Percentiles rank a stretch among this genome's conserved stretches.
Conservation (phyloP, 306 rosid species). For the Calophaca sinica region DNA sequence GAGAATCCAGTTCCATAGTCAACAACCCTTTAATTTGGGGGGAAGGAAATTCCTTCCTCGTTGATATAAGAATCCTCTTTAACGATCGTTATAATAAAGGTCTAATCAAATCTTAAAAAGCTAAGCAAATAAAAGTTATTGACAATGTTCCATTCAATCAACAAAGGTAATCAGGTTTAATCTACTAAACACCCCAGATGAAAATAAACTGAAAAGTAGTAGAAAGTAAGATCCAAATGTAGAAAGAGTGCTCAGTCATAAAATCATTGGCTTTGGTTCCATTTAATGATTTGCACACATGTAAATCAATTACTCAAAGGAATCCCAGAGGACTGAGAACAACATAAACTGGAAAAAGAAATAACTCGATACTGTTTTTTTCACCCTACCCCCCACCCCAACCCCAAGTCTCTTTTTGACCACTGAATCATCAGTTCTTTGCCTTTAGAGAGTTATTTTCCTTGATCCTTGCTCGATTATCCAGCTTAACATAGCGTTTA, state of each 20-base stretch:
- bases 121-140: conserved; percentile 13
- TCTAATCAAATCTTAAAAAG: conserved; percentile 26
- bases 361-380: conserved; percentile 3
- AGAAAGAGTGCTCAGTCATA: conserved; percentile 22
- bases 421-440: conserved; percentile 70
- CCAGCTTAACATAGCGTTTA: conserved; percentile 80
- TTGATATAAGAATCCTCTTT: conserved; percentile 24
- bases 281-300: conserved; percentile 33
- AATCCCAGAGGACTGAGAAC: conserved; percentile 45
- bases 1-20: too few relatives aligned
- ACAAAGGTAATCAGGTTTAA: conserved; percentile 17
- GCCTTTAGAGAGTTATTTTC: conserved; percentile 79
- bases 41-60: conserved; percentile 3
- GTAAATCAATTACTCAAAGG: conserved; percentile 37
- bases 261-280: conserved; percentile 33
- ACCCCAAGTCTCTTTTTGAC: background rate
- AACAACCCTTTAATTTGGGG: background rate
- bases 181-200: conserved; percentile 24
- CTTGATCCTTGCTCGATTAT: conserved; percentile 82
- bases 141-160: conserved; percentile 41
- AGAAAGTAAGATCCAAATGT: background rate
- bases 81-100: background rate
- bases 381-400: background rate
- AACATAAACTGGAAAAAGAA: conserved; percentile 34
- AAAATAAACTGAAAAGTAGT: conserved; percentile 10